phyloP scores from a whole-genome alignment of 768 basidiomycete genomes.

The Porpolomopsis calyptriformis region DNA sequence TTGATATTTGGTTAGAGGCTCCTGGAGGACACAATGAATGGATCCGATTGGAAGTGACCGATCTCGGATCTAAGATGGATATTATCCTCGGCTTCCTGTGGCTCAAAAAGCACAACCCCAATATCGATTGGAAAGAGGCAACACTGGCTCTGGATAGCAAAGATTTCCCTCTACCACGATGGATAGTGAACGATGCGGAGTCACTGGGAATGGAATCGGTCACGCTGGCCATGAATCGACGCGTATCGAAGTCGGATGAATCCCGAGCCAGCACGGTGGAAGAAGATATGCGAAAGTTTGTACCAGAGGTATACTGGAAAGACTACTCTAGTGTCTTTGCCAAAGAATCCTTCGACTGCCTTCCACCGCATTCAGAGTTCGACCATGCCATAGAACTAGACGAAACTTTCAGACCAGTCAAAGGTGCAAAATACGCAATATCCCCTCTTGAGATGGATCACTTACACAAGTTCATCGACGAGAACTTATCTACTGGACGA shows the following conservation, averaged over 20 bases:
- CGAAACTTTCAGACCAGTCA: slow-evolving; percentile 2
- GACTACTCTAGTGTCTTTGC: background rate
- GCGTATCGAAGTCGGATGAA: background rate
- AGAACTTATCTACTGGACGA: slow-evolving; percentile 16
- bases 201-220: background rate
- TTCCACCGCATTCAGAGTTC: slow-evolving; percentile 23
- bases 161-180: no score
- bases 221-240: background rate
- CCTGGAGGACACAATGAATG: no score
- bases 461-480: slow-evolving; percentile 17
- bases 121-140: no score
- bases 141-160: no score
- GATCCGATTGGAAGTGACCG: no score
- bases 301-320: background rate
- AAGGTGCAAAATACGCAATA: background rate
- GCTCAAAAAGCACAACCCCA: no score
- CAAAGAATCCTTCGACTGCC: slow-evolving; percentile 13
- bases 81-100: no score
- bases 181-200: no score
- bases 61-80: no score
- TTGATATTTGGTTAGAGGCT: no score
- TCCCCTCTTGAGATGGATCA: slow-evolving; percentile 14
- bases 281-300: background rate
- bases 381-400: slow-evolving; percentile 27
- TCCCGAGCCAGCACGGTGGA: background rate